Base-by-base conservation (phyloP, 2,329 filamentous ascomycete species). In the Curvularia hawaiiensis region DNA sequence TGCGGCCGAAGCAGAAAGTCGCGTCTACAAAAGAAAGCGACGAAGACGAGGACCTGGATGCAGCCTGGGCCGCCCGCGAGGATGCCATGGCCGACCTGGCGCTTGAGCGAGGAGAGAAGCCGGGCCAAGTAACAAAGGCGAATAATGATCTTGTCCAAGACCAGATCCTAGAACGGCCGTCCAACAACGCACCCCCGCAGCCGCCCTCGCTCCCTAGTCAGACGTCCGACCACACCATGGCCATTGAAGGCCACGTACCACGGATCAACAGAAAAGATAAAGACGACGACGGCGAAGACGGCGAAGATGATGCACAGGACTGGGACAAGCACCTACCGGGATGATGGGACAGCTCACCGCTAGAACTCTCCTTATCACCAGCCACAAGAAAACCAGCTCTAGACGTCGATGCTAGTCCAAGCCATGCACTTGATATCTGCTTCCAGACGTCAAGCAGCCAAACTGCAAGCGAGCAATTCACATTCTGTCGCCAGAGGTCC, bases 61-160 rank as follows among this genome's bases (percentile, higher is more conserved):
- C 67, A 24, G 72, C 71, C 8, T 75, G 73, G 73, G 70, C 71
- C 10, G 70, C 71, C 4, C 69, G 64, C 44, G 69, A 76, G 9
- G 69, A 71, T 54, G 75, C 63, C 41, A 72, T 72, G 59, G 73
- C 60, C 28, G 75, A 79, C 46, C 68, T 82, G 5, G 79, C 79
- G 0, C 56, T 75, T 5, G 80, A 82, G 63, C 74, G 80, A 31
- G 79, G 79, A 50, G 80, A 82, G 61, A 73, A 69, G 63, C 68
- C 67, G 3, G 67, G 70, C 11, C 59, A 64, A 12, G 56, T 70
- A 44, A 67, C 52, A 64, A 75, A 71, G 53, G 66, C 67, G 14
- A 75, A 68, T 61, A 69, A 65, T 45, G 68, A 71, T 24, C 68
- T 76, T 40, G 63, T 75, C 44, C 65, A 69, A 28, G 67, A 67